A percentile compares a stretch with the other conserved stretches of the same genome.
Evolutionary conservation across 768 basidiomycete species (phyloP).

Genomic region (Xerocomus brunneocitrinus): DNA sequence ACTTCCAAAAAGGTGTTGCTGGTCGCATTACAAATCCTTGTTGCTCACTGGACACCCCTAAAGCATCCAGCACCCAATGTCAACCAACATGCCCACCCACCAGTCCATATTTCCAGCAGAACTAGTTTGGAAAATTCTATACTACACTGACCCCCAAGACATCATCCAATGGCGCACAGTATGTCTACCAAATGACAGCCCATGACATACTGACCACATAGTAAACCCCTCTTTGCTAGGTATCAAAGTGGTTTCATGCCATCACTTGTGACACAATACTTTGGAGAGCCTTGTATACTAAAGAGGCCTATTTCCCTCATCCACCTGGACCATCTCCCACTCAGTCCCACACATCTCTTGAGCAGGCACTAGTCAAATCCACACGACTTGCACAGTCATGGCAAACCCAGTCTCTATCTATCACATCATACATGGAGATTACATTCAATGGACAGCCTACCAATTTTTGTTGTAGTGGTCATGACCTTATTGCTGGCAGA

Average conservation of each 20-base stretch:
- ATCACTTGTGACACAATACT: background rate
- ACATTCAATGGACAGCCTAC: too few species aligned
- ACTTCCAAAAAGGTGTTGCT: too few species aligned
- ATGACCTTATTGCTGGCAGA: too few species aligned
- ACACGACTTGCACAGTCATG: background rate
- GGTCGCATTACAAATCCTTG: too few species aligned
- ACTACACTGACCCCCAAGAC: background rate
- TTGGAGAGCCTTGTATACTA: constrained; percentile 7
- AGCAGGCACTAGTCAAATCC: background rate
- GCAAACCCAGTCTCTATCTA: too few species aligned
- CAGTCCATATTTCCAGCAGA: background rate
- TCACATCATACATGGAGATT: too few species aligned
- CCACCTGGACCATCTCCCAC: constrained; percentile 7
- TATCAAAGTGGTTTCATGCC: constrained; percentile 2
- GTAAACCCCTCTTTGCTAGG: background rate
- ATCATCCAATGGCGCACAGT: background rate
- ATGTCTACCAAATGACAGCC: background rate
- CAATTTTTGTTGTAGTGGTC: too few species aligned
- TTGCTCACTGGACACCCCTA: too few species aligned
- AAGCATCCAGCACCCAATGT: too few species aligned
- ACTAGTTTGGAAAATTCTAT: background rate
- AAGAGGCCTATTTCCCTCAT: background rate
- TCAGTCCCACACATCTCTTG: constrained; percentile 6
- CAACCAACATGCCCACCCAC: too few species aligned
- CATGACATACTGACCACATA: too few species aligned